phyloP scores from a whole-genome alignment of 1,139 yeast species.

The Meyerozyma athensensis region DNA sequence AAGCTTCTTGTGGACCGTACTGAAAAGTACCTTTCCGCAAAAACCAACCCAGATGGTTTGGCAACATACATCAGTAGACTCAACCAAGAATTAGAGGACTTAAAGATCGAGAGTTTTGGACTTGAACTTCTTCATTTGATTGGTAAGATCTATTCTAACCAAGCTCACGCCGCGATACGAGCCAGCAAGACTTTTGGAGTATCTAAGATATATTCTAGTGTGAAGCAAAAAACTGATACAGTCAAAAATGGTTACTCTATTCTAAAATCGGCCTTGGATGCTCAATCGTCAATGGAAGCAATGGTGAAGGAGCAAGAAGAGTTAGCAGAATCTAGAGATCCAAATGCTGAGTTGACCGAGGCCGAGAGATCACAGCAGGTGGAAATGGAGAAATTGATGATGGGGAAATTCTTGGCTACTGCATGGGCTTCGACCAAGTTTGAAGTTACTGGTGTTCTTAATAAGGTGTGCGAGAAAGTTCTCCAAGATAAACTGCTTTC shows the following conservation, averaged over 20 bases:
- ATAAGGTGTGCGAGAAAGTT: slow-evolving; percentile 59
- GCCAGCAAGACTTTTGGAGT: slow-evolving; percentile 43
- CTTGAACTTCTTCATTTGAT: slow-evolving; percentile 47
- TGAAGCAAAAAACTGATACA: slow-evolving; percentile 35
- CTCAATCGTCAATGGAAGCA: slow-evolving; percentile 36
- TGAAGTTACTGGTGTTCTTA: slow-evolving; percentile 64
- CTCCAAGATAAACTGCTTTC: slow-evolving; percentile 52
- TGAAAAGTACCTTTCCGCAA: slow-evolving; percentile 30
- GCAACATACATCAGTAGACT: slow-evolving; percentile 37
- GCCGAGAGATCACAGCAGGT: slow-evolving; percentile 51
- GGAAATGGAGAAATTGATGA: slow-evolving; percentile 60
- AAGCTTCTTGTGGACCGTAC: slow-evolving; percentile 42
- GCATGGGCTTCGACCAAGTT: slow-evolving; percentile 79
- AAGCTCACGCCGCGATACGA: slow-evolving; percentile 44
- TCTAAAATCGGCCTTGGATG: slow-evolving; percentile 39
- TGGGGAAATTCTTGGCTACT: slow-evolving; percentile 70
- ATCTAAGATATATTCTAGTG: slow-evolving; percentile 48
- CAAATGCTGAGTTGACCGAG: slow-evolving; percentile 29
- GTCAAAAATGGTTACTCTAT: slow-evolving; percentile 38
- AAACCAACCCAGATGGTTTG: slow-evolving; percentile 28
- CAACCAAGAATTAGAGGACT: slow-evolving; percentile 55
- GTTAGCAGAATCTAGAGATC: slow-evolving; percentile 30
- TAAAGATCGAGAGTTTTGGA: slow-evolving; percentile 47
- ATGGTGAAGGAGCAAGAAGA: slow-evolving; percentile 48
- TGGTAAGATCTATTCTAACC: slow-evolving; percentile 60